Evolutionary conservation across 345 rosid species (phyloP).

Genomic region (Citrus sp.): DNA sequence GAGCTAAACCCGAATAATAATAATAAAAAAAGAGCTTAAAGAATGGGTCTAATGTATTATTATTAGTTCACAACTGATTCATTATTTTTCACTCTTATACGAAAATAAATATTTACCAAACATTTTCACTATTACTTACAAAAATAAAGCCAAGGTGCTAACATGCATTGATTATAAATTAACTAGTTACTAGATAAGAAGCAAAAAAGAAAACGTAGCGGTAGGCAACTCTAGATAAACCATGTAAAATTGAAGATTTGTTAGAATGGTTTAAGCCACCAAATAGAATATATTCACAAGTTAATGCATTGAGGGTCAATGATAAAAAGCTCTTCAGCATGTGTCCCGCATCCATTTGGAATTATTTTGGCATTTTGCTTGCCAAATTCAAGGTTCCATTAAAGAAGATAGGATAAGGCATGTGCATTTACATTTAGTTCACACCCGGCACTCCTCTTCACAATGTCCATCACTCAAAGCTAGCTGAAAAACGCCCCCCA

Average conservation of each 20-base stretch:
- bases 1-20: accelerated
- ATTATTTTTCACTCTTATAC: no score
- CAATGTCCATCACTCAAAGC: not conserved
- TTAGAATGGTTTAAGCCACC: not conserved
- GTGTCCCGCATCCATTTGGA: not conserved
- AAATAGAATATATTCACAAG: not conserved
- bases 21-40: no score
- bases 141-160: no score
- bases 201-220: not conserved
- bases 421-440: not conserved
- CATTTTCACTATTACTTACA: not conserved
- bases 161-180: no score
- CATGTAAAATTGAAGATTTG: not conserved
- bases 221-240: no score
- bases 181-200: not conserved
- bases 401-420: not conserved
- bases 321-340: not conserved
- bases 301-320: not conserved
- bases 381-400: not conserved
- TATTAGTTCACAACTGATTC: accelerated
- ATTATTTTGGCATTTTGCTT: not conserved
- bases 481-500: not conserved
- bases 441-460: not conserved
- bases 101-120: no score
- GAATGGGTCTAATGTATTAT: no score